These are phyloP conservation scores for Paecilomyces variotii DNA, from an alignment of 2,329 filamentous ascomycete species.

Conservation along the genomic window DNA sequence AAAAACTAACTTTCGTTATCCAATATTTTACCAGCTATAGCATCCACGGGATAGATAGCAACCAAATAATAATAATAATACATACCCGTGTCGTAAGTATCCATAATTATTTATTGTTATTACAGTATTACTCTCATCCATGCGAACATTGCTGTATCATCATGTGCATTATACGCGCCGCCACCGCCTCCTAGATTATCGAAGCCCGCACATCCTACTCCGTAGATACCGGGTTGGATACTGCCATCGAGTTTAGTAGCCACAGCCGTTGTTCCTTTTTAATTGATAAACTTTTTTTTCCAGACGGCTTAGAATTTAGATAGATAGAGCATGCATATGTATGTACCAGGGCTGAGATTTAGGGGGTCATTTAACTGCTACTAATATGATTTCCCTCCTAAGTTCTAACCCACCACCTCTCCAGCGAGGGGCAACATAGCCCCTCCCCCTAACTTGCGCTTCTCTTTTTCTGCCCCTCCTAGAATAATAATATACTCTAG, in stretches of 20 bases:
- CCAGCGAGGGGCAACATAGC: neutral
- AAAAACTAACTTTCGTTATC: neutral
- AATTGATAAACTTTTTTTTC: neutral
- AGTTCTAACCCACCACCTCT: too few species aligned
- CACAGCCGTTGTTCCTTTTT: neutral
- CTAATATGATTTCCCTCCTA: neutral
- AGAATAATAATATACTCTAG: too few species aligned
- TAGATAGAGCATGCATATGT: too few species aligned
- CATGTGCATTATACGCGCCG: neutral
- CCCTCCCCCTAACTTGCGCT: neutral
- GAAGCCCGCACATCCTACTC: neutral
- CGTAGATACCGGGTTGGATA: neutral
- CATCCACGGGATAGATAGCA: neutral
- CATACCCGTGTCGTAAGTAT: neutral
- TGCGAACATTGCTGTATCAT: neutral
- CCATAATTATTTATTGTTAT: neutral
- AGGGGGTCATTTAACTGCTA: neutral
- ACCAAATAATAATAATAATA: neutral
- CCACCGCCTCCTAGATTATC: neutral
- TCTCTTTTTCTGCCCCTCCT: neutral
- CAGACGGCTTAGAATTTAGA: too few species aligned
- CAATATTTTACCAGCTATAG: neutral
- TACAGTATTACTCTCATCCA: neutral
- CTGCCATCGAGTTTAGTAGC: neutral
- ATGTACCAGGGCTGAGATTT: neutral